phyloP scores from a whole-genome alignment of 2,329 filamentous ascomycete genomes.

The Ilyonectria mors-panacis region DNA sequence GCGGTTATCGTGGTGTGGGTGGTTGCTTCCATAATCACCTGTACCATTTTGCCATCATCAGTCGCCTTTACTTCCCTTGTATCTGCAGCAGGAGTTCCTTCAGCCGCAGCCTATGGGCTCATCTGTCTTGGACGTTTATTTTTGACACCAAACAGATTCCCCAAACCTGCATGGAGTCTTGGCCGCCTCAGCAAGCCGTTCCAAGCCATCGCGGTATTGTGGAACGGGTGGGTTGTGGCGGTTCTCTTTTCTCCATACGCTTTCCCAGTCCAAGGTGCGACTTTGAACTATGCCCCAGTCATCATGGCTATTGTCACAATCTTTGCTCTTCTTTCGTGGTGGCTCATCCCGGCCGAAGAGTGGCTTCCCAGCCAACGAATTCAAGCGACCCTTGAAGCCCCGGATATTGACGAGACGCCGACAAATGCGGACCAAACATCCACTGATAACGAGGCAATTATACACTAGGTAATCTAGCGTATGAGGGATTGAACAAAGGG shows the following conservation, averaged over 20 bases:
- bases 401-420: not conserved
- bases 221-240: constrained; percentile 66
- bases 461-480: not conserved
- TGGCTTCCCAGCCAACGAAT: constrained; percentile 63
- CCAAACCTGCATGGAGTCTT: constrained; percentile 63
- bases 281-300: constrained; percentile 65
- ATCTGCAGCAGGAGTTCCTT: constrained; percentile 66
- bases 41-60: constrained; percentile 70
- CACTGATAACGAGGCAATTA: not conserved
- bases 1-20: constrained; percentile 72
- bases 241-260: constrained; percentile 62
- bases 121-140: constrained; percentile 65
- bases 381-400: constrained; percentile 52
- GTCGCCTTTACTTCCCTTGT: constrained; percentile 69
- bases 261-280: constrained; percentile 60
- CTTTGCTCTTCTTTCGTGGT: constrained; percentile 63
- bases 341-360: constrained; percentile 61
- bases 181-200: constrained; percentile 62
- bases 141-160: constrained; percentile 63
- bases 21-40: constrained; percentile 68
- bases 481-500: not conserved
- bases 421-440: not conserved
- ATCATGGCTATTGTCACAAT: constrained; percentile 66
- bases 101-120: constrained; percentile 66
- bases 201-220: constrained; percentile 62